These are phyloP conservation scores for Neurospora sp. DNA, from an alignment of 495 filamentous ascomycete genomes.

Conservation along the genomic window DNA sequence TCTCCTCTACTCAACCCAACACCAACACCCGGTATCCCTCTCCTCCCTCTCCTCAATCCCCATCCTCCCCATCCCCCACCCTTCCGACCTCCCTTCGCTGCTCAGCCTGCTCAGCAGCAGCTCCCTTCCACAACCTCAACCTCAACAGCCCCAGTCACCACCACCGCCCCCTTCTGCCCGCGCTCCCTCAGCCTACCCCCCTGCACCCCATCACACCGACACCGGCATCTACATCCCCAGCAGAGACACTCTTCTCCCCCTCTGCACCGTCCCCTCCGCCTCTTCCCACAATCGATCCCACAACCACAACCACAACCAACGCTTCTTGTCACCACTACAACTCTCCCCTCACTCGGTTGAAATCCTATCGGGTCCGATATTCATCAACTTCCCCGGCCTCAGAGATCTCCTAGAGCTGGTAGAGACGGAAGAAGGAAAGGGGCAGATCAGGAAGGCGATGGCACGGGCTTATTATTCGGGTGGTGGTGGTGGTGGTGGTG, in stretches of 20 bases:
- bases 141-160: background rate
- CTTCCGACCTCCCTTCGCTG: background rate
- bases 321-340: background rate
- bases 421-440: background rate
- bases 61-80: background rate
- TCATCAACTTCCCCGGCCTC: background rate
- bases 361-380: background rate
- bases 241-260: background rate
- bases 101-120: background rate
- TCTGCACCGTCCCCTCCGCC: background rate
- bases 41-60: background rate
- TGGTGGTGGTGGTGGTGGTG: background rate
- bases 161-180: no score
- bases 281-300: background rate
- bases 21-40: background rate
- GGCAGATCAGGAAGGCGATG: background rate
- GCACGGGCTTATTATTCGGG: background rate
- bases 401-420: background rate
- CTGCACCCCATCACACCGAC: background rate
- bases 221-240: background rate
- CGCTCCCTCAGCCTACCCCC: no score
- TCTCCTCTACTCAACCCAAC: background rate
- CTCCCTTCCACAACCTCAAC: background rate
- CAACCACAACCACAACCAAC: background rate
- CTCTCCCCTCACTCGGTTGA: background rate